Conservation (phyloP, 1,284 basidiomycete genomes). For the Rugosomyces carneus region DNA sequence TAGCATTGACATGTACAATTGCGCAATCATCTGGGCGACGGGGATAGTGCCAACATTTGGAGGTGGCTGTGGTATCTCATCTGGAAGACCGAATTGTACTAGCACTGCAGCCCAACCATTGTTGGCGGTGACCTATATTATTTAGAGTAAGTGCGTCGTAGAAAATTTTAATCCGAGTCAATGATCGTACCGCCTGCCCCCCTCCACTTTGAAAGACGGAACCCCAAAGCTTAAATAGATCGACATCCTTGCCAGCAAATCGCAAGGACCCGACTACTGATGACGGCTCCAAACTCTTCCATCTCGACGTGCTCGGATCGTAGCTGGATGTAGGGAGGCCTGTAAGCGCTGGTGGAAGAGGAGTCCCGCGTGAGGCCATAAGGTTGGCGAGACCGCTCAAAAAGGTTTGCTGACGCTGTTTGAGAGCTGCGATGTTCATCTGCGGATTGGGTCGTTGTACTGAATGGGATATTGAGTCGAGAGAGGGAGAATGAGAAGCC, state of each 20-base stretch:
- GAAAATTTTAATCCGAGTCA: neutral
- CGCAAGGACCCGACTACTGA: slow-evolving; percentile 56
- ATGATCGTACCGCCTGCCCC: slow-evolving; percentile 42
- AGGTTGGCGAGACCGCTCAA: slow-evolving; percentile 49
- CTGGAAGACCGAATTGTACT: slow-evolving; percentile 57
- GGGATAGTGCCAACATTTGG: slow-evolving; percentile 40
- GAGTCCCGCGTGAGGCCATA: slow-evolving; percentile 47
- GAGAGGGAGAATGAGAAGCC: slow-evolving; percentile 27
- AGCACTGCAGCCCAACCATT: slow-evolving; percentile 44
- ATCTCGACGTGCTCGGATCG: slow-evolving; percentile 54
- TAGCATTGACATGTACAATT: slow-evolving; percentile 56
- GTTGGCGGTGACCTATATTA: slow-evolving; percentile 30
- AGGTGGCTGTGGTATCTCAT: slow-evolving; percentile 40
- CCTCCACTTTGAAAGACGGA: slow-evolving; percentile 54
- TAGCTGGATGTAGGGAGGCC: slow-evolving; percentile 49
- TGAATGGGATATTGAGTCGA: slow-evolving; percentile 39
- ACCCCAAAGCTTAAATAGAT: slow-evolving; percentile 66
- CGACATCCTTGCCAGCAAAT: slow-evolving; percentile 73
- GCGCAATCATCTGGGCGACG: slow-evolving; percentile 43
- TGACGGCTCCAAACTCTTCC: slow-evolving; percentile 57
- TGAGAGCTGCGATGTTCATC: slow-evolving; percentile 25
- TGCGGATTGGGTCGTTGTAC: slow-evolving; percentile 25
- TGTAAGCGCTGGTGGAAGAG: slow-evolving; percentile 63
- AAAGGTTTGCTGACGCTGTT: slow-evolving; percentile 53
- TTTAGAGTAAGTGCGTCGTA: slow-evolving; percentile 1